Evolutionary conservation across 371 early-diverging fungal species (phyloP).

Genomic region (Chytridium lagenaria): DNA sequence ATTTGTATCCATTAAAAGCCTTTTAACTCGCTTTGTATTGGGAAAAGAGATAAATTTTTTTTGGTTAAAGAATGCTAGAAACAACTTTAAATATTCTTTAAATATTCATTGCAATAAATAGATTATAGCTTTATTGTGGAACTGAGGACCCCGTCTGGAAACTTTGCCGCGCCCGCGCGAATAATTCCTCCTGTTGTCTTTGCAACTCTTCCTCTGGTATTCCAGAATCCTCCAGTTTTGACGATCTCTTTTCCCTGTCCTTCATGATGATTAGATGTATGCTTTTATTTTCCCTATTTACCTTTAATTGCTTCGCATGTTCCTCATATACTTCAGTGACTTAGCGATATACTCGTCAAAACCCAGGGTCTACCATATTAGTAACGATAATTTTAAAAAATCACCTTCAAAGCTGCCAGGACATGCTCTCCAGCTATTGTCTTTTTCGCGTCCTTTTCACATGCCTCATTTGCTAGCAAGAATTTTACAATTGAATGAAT

Average conservation of each 20-base stretch:
- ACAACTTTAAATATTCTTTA: not conserved
- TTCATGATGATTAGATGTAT: constrained; percentile 37
- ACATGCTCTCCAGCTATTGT: constrained; percentile 99
- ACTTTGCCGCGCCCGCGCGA: constrained; percentile 83
- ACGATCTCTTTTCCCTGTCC: constrained; percentile 89
- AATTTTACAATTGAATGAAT: constrained; percentile 36
- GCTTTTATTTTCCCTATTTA: constrained; percentile 34
- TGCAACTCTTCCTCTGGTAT: constrained; percentile 91
- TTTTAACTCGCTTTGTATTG: too few species aligned
- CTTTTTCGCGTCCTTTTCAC: constrained; percentile 97
- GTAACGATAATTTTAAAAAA: too few species aligned
- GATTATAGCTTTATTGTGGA: not conserved
- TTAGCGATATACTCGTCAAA: constrained; percentile 92
- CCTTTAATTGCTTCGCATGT: constrained; percentile 86
- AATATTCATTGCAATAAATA: not conserved
- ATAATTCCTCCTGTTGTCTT: constrained; percentile 88
- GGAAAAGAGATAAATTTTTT: too few species aligned
- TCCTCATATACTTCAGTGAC: constrained; percentile 90
- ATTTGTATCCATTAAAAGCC: not conserved
- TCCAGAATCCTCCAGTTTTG: constrained; percentile 87
- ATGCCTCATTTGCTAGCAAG: constrained; percentile 90
- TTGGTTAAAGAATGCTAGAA: too few species aligned
- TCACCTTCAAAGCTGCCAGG: constrained; percentile 81
- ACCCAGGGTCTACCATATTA: constrained; percentile 70
- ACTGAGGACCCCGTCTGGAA: constrained; percentile 13